A percentile compares a stretch with the other conserved stretches of the same genome.
Evolutionary conservation across 495 filamentous ascomycete species (phyloP).

Genomic region (Daldinia loculata): DNA sequence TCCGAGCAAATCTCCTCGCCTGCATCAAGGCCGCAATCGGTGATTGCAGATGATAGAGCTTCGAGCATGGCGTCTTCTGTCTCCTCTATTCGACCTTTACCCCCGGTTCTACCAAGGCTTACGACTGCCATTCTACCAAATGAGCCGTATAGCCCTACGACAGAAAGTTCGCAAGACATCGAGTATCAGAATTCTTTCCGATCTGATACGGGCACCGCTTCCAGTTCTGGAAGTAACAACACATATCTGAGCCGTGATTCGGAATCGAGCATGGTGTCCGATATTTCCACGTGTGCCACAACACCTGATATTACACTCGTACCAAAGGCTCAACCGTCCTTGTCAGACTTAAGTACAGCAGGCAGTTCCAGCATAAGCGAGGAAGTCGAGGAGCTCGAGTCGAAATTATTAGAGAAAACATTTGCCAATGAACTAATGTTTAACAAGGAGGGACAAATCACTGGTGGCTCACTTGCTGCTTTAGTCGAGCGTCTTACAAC

Average conservation of each 20-base stretch:
- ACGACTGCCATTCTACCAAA: slow-evolving; percentile 54
- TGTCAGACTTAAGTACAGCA: slow-evolving; percentile 66
- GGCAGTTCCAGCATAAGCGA: slow-evolving; percentile 71
- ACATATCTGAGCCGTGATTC: slow-evolving; percentile 84
- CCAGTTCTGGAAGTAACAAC: slow-evolving; percentile 67
- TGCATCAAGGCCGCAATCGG: slow-evolving; percentile 53
- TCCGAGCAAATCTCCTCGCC: slow-evolving; percentile 46
- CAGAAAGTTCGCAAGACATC: slow-evolving; percentile 50
- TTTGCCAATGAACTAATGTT: slow-evolving; percentile 89
- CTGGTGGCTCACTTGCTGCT: slow-evolving; percentile 88
- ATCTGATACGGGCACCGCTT: slow-evolving; percentile 60
- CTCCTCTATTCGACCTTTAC: slow-evolving; percentile 51
- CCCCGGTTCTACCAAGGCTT: slow-evolving; percentile 59
- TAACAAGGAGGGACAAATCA: slow-evolving; percentile 95
- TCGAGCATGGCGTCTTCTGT: slow-evolving; percentile 51
- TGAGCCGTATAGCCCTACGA: slow-evolving; percentile 59
- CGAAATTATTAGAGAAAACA: slow-evolving; percentile 82
- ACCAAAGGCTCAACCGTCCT: slow-evolving; percentile 57
- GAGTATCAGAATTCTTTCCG: slow-evolving; percentile 59
- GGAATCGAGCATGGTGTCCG: slow-evolving; percentile 80
- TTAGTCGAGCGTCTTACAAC: slow-evolving; percentile 93
- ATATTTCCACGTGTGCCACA: slow-evolving; percentile 86
- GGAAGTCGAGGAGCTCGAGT: slow-evolving; percentile 78
- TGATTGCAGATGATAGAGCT: slow-evolving; percentile 44
- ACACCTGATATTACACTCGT: slow-evolving; percentile 73